These are phyloP conservation scores for Oleoguttula mirabilis DNA, from an alignment of 495 filamentous ascomycete species.

Conservation along the genomic window DNA sequence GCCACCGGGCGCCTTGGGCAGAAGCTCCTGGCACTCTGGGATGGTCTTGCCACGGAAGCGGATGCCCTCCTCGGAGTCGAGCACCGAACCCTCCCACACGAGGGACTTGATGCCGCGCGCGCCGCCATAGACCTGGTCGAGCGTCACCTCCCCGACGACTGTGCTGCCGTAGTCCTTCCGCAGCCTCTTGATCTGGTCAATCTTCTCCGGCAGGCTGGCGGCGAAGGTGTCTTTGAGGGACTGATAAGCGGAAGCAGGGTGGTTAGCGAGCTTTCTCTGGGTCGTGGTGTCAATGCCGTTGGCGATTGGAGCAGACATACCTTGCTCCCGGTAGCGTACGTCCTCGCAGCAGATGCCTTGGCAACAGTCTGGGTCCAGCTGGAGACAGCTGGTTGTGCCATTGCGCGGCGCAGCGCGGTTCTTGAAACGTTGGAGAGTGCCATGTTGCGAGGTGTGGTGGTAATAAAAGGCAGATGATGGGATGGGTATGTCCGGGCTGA, in stretches of 20 bases:
- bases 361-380: slow-evolving; percentile 13
- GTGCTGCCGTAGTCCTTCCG: slow-evolving; percentile 91
- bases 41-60: slow-evolving; percentile 98
- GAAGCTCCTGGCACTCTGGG: slow-evolving; percentile 92
- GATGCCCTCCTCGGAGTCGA: slow-evolving; percentile 97
- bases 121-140: slow-evolving; percentile 98
- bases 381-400: slow-evolving; percentile 6
- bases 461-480: too few species aligned
- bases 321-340: slow-evolving; percentile 19
- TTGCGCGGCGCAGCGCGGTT: slow-evolving; percentile 13
- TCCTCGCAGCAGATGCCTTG: slow-evolving; percentile 13
- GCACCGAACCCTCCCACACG: slow-evolving; percentile 98
- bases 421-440: slow-evolving; percentile 13
- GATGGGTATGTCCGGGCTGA: too few species aligned
- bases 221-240: slow-evolving; percentile 97
- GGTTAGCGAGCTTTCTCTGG: too few species aligned
- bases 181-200: slow-evolving; percentile 98
- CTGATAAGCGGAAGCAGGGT: too few species aligned
- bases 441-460: slow-evolving; percentile 4
- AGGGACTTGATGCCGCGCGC: slow-evolving; percentile 97
- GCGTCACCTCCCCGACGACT: slow-evolving; percentile 92
- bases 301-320: too few species aligned
- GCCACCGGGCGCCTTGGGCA: slow-evolving; percentile 92
- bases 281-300: too few species aligned
- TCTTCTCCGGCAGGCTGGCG: slow-evolving; percentile 83